Evolutionary conservation across 805 yeast genomes (phyloP), one percentile per base, ranked within the genome.

Genomic region (Candida boidinii): DNA sequence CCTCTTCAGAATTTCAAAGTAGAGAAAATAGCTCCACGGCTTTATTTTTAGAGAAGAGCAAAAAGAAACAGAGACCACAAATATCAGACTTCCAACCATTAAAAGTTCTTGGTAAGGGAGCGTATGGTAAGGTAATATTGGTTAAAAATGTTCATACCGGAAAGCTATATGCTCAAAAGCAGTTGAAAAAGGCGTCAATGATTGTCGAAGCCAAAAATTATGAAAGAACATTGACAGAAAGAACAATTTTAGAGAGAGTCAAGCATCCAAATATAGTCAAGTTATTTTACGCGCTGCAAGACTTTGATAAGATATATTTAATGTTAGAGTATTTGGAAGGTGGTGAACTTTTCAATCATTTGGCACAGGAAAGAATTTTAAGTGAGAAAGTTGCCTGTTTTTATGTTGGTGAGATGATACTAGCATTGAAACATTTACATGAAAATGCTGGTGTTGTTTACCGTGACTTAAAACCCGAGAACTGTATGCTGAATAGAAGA

Each of bases 391-490:
- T 75, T 23, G 82, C 86, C 2, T 75, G 87, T 3, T 84, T 76
- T 47, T 85, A 85, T 43, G 67, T 77, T 4, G 94, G 92, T 0
- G 92, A 86, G 47, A 78, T 85, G 60, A 75, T 84, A 5, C 66
- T 81, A 29, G 95, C 94, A 0, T 56, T 86, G 26, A 60, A 67
- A 30, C 94, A 87, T 54, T 61, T 86, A 17, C 95, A 86, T 51
- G 34, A 48, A 5, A 65, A 66, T 28, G 68, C 79, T 14, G 95
- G 95, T 11, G 79, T 86, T 15, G 88, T 86, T 4, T 87, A 86
- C 47, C 70, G 95, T 26, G 96, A 86, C 51, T 62, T 86, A 42
- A 86, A 86, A 54, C 95, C 96, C 5, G 96, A 86, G 54, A 86
- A 86, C 48, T 87, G 94, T 48, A 61, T 87, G 45, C 62, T 86